Conservation (phyloP, 2,329 filamentous ascomycete genomes). For the Aspergillus sojae region DNA sequence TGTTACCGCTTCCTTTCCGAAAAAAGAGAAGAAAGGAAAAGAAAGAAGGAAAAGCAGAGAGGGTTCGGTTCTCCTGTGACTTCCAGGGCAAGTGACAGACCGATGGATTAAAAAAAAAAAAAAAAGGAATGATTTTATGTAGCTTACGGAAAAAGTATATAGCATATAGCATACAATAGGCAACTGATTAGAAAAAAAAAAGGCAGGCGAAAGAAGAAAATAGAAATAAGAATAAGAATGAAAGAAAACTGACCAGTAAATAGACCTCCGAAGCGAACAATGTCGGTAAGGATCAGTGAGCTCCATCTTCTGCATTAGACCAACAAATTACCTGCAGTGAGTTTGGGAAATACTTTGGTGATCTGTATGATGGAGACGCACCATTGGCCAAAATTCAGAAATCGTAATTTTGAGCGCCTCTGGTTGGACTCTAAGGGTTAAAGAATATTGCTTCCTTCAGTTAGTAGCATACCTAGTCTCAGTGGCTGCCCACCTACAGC, state of each 20-base stretch:
- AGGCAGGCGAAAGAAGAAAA: not conserved
- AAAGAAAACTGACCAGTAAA: not conserved
- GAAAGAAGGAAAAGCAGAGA: not conserved
- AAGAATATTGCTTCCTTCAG: not conserved
- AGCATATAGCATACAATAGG: not conserved
- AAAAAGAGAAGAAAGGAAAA: not conserved
- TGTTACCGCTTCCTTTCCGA: not conserved
- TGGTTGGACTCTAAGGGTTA: not conserved
- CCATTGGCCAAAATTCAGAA: slow-evolving; percentile 8
- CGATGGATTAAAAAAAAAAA: not conserved
- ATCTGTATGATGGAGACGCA: slow-evolving; percentile 9
- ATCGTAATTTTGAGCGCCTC: not conserved
- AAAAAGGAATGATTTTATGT: not conserved
- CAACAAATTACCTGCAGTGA: slow-evolving; percentile 20
- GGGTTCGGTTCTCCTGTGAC: not conserved
- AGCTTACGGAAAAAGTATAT: not conserved
- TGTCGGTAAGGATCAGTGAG: slow-evolving; percentile 17
- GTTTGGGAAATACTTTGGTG: slow-evolving; percentile 10
- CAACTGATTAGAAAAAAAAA: not conserved
- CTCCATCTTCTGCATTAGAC: slow-evolving; percentile 17
- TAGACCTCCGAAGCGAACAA: slow-evolving; percentile 16
- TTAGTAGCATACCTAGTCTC: not conserved
- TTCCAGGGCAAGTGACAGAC: not conserved
- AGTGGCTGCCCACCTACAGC: slow-evolving; percentile 3
- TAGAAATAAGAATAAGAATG: not conserved